Percentiles rank a stretch among this genome's conserved stretches.
Evolutionary conservation across 2,329 filamentous ascomycete species (phyloP).

Genomic region (Phyllosticta citriasiana): DNA sequence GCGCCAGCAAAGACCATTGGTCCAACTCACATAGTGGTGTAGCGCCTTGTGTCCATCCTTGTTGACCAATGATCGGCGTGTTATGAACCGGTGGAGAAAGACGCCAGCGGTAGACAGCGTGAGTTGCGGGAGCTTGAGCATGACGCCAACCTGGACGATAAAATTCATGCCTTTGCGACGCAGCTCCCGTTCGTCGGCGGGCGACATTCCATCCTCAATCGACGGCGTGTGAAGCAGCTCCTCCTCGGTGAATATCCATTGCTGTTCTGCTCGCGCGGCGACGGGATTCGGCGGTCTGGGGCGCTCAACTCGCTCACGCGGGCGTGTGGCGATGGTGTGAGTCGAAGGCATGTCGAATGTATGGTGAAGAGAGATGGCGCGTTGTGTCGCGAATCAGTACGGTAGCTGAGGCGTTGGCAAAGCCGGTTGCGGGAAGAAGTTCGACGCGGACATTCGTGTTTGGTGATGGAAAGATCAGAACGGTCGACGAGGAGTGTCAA

Average conservation of each 20-base stretch:
- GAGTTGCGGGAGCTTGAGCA: slow-evolving; percentile 83
- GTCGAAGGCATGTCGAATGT: slow-evolving; percentile 4
- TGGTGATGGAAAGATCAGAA: neutral
- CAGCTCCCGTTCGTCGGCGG: slow-evolving; percentile 66
- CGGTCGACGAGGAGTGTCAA: neutral
- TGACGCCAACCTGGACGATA: slow-evolving; percentile 85
- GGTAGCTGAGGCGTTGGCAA: neutral
- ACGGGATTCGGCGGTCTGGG: slow-evolving; percentile 32
- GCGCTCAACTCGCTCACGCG: slow-evolving; percentile 11
- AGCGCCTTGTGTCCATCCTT: slow-evolving; percentile 56
- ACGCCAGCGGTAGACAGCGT: slow-evolving; percentile 87
- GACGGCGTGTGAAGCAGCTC: slow-evolving; percentile 78
- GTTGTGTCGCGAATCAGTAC: neutral
- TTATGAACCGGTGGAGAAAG: slow-evolving; percentile 93
- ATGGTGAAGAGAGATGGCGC: neutral
- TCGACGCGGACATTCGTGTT: neutral
- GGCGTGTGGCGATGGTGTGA: neutral
- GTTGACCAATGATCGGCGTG: slow-evolving; percentile 74
- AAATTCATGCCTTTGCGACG: slow-evolving; percentile 93
- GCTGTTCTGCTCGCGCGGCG: slow-evolving; percentile 48
- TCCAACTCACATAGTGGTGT: slow-evolving; percentile 60
- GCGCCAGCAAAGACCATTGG: neutral
- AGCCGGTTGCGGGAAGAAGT: neutral
- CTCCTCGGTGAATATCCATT: slow-evolving; percentile 84
- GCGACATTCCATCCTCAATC: slow-evolving; percentile 68